Conservation (phyloP, 139 green algal species). For the Ettlia oleoabundans region DNA sequence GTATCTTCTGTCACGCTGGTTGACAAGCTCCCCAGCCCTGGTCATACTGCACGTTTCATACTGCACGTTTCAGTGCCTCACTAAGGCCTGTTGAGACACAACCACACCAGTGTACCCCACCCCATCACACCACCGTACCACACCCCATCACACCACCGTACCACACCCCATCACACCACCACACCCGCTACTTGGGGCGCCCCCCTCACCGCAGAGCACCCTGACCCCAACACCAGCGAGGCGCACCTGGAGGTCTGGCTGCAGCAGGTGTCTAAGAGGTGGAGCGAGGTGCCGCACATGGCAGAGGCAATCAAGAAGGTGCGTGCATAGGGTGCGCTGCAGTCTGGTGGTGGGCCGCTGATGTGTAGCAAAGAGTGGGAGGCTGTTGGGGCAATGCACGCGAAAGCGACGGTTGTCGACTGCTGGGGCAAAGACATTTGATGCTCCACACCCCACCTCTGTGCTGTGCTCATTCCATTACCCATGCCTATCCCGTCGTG, state of each 20-base stretch:
- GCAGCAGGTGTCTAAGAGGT: constrained; percentile 60
- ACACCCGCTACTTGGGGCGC: too few relatives aligned
- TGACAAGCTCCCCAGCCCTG: too few relatives aligned
- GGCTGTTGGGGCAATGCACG: too few relatives aligned
- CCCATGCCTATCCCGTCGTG: neutral
- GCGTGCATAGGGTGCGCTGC: too few relatives aligned
- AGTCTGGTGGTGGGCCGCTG: too few relatives aligned
- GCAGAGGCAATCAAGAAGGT: constrained; percentile 57
- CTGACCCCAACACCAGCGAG: constrained; percentile 74
- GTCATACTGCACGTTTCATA: too few relatives aligned
- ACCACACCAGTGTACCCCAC: neutral
- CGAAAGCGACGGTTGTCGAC: too few relatives aligned
- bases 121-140: neutral
- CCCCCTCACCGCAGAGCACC: constrained; percentile 46
- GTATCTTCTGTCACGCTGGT: too few relatives aligned
- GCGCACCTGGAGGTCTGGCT: constrained; percentile 67
- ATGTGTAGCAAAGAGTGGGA: too few relatives aligned
- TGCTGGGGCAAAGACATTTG: neutral
- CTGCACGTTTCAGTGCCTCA: too few relatives aligned
- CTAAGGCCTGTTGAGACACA: too few relatives aligned
- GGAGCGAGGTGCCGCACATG: constrained; percentile 68
- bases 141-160: neutral
- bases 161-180: neutral
- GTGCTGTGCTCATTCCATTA: neutral
- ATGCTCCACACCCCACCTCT: neutral